These are phyloP conservation scores for Cladophialophora psammophila DNA, from an alignment of 2,329 filamentous ascomycete genomes.

Conservation along the genomic window DNA sequence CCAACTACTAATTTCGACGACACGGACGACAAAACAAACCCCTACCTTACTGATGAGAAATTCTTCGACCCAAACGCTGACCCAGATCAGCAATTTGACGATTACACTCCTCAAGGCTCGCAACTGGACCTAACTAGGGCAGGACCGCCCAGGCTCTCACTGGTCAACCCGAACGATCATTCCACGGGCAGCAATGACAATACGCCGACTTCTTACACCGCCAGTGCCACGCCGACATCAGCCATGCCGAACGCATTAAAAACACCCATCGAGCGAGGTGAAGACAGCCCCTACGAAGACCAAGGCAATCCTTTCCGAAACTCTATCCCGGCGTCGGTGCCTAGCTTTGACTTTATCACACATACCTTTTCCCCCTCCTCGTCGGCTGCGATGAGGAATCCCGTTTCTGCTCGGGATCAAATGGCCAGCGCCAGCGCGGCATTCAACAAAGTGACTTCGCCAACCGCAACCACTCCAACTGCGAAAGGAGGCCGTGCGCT, in stretches of 20 bases:
- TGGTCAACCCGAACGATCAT: conserved; percentile 39
- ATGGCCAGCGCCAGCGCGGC: conserved; percentile 30
- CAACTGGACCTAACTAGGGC: conserved; percentile 23
- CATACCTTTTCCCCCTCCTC: conserved; percentile 7
- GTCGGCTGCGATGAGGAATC: conserved; percentile 18
- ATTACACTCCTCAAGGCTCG: conserved; percentile 27
- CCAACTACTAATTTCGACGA: conserved; percentile 32
- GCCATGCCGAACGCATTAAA: conserved; percentile 26
- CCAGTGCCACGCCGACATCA: conserved; percentile 38
- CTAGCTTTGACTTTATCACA: conserved; percentile 37
- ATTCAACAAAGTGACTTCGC: conserved; percentile 27
- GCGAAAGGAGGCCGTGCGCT: conserved; percentile 40
- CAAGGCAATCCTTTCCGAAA: conserved; percentile 40
- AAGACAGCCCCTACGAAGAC: conserved; percentile 37
- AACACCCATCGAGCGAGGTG: conserved; percentile 15
- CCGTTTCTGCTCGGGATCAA: conserved; percentile 26
- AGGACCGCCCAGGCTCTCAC: conserved; percentile 37
- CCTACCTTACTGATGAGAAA: conserved; percentile 39
- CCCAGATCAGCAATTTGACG: conserved; percentile 30
- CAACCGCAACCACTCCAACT: conserved; percentile 7
- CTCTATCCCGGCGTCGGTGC: conserved; percentile 38
- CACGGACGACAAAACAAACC: conserved; percentile 26
- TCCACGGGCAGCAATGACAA: conserved; percentile 35
- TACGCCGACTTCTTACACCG: conserved; percentile 40
- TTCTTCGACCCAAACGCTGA: conserved; percentile 41